Percentiles rank a stretch among this genome's conserved stretches.
Conservation (phyloP, 2,329 filamentous ascomycete genomes). For the Aureobasidium leucospermi region DNA sequence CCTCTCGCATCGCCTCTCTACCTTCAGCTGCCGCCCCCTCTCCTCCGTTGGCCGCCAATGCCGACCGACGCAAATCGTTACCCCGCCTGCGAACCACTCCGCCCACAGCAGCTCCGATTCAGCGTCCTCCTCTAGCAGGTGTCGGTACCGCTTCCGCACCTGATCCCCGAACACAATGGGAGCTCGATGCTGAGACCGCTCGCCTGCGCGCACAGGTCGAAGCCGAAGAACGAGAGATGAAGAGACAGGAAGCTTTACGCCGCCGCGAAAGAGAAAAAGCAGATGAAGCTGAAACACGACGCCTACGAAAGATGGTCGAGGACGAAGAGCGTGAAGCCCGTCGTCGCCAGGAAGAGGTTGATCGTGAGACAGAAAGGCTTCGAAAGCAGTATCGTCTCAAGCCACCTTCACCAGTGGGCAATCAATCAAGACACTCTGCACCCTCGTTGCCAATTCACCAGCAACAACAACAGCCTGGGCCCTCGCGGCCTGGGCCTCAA, state of each 20-base stretch:
- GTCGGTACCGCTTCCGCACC: conserved; percentile 27
- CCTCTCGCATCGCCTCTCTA: conserved; percentile 24
- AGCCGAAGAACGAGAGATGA: conserved; percentile 33
- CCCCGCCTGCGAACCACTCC: conserved; percentile 23
- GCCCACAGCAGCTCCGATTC: not conserved
- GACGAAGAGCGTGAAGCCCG: conserved; percentile 57
- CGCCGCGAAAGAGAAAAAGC: conserved; percentile 50
- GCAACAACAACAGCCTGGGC: conserved; percentile 16
- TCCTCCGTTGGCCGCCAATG: conserved; percentile 18
- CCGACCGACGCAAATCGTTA: conserved; percentile 20
- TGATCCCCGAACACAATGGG: conserved; percentile 48
- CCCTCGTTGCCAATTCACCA: conserved; percentile 11
- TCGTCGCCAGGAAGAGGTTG: conserved; percentile 44
- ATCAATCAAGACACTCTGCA: conserved; percentile 14
- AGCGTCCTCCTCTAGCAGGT: conserved; percentile 2
- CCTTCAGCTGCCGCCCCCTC: conserved; percentile 15
- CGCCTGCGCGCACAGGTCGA: conserved; percentile 37
- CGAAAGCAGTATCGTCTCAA: conserved; percentile 57
- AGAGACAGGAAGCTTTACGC: conserved; percentile 38
- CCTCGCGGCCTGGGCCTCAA: conserved; percentile 22
- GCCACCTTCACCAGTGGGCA: not conserved
- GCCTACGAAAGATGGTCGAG: conserved; percentile 59
- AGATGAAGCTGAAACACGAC: conserved; percentile 51
- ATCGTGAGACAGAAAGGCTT: conserved; percentile 72
- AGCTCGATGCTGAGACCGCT: conserved; percentile 44